Evolutionary conservation across 1,139 yeast species (phyloP), one percentile per base, ranked within the genome.

Genomic region (Suhomyces kunorum): DNA sequence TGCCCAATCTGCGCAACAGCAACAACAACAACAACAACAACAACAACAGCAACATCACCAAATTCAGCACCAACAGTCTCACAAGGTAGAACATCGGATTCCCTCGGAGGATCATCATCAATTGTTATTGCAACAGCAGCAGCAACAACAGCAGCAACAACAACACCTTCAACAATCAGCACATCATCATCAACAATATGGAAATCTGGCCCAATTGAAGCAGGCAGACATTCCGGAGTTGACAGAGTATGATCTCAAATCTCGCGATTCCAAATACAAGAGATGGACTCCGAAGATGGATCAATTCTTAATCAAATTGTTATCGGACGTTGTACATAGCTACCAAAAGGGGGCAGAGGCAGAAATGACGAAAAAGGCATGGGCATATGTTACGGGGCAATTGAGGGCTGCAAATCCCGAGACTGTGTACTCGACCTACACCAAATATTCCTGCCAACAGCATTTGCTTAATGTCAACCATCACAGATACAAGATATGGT

Each of bases 281-380:
- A 43, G 74, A 47, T 68, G 74, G 74, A 58, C 71, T 0, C 71
- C 74, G 1, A 57, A 56, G 29, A 68, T 68, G 74, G 74, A 68
- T 44, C 69, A 63, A 42, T 64, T 46, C 41, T 53, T 68, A 18
- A 56, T 68, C 32, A 63, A 60, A 39, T 48, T 68, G 15, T 51
- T 68, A 11, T 58, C 67, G 4, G 72, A 68, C 44, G 66, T 68
- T 11, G 71, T 66, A 2, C 73, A 67, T 47, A 61, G 68, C 40
- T 66, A 51, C 44, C 63, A 63, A 2, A 58, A 63, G 42, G 68
- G 61, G 2, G 63, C 59, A 0, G 60, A 55, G 13, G 58, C 69
- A 1, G 63, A 56, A 40, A 60, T 67, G 64, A 61, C 62, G 13
- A 68, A 68, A 43, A 64, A 63, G 41, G 64, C 65, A 6, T 68